These are phyloP conservation scores for Kitagawia praeruptora DNA, from an alignment of 129 eudicot species.

Conservation along the genomic window DNA sequence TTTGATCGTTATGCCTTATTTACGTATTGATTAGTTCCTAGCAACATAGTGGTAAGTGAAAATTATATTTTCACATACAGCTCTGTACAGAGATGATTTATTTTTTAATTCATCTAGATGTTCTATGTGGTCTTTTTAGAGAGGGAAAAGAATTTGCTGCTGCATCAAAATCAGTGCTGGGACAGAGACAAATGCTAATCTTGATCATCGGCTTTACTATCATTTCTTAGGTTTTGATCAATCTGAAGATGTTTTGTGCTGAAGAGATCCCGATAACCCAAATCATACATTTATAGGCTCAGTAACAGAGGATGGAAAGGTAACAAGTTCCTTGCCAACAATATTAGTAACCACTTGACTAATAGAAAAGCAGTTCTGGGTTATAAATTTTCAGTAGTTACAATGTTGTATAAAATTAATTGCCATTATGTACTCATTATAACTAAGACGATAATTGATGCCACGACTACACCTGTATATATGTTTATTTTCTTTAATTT, in stretches of 20 bases:
- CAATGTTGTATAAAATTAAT: neutral
- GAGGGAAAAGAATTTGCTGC: slow-evolving; percentile 60
- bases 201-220: slow-evolving; percentile 73
- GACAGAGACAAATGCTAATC: slow-evolving; percentile 69
- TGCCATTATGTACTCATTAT: neutral
- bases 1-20: neutral
- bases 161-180: slow-evolving; percentile 43
- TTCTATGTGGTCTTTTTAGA: slow-evolving; percentile 27
- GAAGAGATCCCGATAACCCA: slow-evolving; percentile 75
- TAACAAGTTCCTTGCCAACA: slow-evolving; percentile 12
- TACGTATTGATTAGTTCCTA: neutral
- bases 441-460: neutral
- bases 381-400: neutral
- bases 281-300: slow-evolving; percentile 46
- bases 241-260: slow-evolving; percentile 82
- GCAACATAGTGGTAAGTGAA: neutral
- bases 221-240: slow-evolving; percentile 89
- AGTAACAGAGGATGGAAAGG: slow-evolving; percentile 98
- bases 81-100: neutral
- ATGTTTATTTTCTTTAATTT: neutral
- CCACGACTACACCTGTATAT: neutral
- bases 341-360: neutral
- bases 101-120: neutral
- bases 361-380: neutral
- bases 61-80: neutral